Evolutionary conservation across 345 rosid species (phyloP).

Genomic region (Kernera saxatilis): DNA sequence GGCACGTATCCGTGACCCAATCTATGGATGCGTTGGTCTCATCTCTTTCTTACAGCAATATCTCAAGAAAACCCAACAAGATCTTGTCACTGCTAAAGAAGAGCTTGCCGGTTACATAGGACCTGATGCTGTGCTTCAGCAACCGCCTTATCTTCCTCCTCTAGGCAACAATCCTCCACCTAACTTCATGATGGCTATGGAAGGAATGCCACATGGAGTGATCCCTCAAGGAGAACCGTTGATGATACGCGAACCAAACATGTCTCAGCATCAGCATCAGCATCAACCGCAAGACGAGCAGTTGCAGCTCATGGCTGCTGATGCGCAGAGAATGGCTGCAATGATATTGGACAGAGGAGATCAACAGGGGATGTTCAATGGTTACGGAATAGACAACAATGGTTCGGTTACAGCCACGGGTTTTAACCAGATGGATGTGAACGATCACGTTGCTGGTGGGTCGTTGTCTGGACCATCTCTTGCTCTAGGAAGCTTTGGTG

Average conservation of each 20-base stretch:
- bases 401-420: constrained; percentile 38
- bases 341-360: constrained; percentile 44
- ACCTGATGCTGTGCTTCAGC: constrained; percentile 35
- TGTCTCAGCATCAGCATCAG: constrained; percentile 25
- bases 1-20: constrained; percentile 78
- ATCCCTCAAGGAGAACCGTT: constrained; percentile 30
- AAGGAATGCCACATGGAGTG: constrained; percentile 41
- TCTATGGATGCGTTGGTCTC: constrained; percentile 76
- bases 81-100: constrained; percentile 48
- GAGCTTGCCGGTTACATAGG: constrained; percentile 54
- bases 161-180: constrained; percentile 36
- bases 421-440: constrained; percentile 37
- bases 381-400: constrained; percentile 27
- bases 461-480: constrained; percentile 40
- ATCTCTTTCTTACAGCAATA: constrained; percentile 63
- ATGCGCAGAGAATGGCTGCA: constrained; percentile 37
- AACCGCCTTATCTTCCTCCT: constrained; percentile 36
- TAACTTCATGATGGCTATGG: constrained; percentile 42
- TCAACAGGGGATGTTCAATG: constrained; percentile 42
- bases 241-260: constrained; percentile 36
- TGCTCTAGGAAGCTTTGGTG: constrained; percentile 51
- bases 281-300: constrained; percentile 44
- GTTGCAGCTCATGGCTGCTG: constrained; percentile 46
- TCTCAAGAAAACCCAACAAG: constrained; percentile 46
- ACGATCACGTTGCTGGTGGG: constrained; percentile 28